These are phyloP conservation scores for Cladosporium sp. DNA, from an alignment of 2,329 filamentous ascomycete species.

Conservation along the genomic window DNA sequence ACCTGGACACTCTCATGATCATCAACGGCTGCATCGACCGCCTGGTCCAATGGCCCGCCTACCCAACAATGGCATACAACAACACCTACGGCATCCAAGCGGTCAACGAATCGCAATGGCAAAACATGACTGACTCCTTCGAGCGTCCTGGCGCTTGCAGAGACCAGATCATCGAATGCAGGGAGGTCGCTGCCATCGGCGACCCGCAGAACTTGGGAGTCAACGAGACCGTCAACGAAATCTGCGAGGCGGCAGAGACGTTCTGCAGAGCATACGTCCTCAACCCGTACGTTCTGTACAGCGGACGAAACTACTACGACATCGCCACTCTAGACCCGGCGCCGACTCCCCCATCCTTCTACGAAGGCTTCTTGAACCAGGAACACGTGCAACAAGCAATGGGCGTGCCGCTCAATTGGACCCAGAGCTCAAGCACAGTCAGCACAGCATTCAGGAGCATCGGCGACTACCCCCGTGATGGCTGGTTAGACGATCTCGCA, in stretches of 20 bases:
- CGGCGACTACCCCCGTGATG: slow-evolving; percentile 47
- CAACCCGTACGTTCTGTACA: slow-evolving; percentile 39
- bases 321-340: slow-evolving; percentile 49
- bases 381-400: slow-evolving; percentile 53
- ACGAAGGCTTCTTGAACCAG: slow-evolving; percentile 53
- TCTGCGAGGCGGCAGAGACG: slow-evolving; percentile 43
- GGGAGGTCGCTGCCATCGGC: slow-evolving; percentile 41
- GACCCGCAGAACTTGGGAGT: slow-evolving; percentile 47
- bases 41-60: slow-evolving; percentile 44
- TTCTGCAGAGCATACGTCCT: slow-evolving; percentile 47
- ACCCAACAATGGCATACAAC: slow-evolving; percentile 45
- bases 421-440: slow-evolving; percentile 11
- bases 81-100: slow-evolving; percentile 54
- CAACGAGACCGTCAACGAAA: slow-evolving; percentile 34
- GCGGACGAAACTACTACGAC: slow-evolving; percentile 54
- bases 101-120: slow-evolving; percentile 46
- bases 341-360: slow-evolving; percentile 36
- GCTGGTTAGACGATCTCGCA: slow-evolving; percentile 46
- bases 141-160: slow-evolving; percentile 48
- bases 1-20: slow-evolving; percentile 48
- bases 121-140: slow-evolving; percentile 43
- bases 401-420: slow-evolving; percentile 42
- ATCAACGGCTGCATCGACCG: slow-evolving; percentile 53
- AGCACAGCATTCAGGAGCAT: slow-evolving; percentile 31
- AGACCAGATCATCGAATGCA: slow-evolving; percentile 51